Evolutionary conservation across 805 yeast species (phyloP).

Genomic region (Spathaspora girioi): DNA sequence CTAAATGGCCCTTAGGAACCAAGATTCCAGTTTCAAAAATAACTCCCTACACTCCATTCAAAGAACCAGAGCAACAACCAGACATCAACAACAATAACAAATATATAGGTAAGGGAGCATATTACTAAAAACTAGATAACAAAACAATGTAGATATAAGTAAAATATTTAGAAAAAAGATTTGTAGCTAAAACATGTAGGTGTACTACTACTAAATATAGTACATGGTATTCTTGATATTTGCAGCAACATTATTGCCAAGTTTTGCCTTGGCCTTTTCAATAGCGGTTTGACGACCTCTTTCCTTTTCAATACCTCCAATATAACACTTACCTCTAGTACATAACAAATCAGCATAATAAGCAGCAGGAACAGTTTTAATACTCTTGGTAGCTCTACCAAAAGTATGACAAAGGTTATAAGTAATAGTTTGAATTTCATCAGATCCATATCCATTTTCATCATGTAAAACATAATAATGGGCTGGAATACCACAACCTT

Average conservation of each 20-base stretch:
- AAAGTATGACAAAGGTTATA: slow-evolving; percentile 9
- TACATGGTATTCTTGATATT: slow-evolving; percentile 7
- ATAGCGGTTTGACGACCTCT: slow-evolving; percentile 2
- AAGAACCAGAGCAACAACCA: not conserved
- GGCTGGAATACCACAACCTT: slow-evolving; percentile 9
- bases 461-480: slow-evolving; percentile 9
- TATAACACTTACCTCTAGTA: slow-evolving; percentile 8
- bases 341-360: slow-evolving; percentile 8
- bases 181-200: not conserved
- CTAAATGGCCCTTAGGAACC: slow-evolving; percentile 42
- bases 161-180: not conserved
- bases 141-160: not conserved
- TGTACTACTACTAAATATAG: slow-evolving; percentile 3
- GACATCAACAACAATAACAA: not conserved
- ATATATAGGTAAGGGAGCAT: slow-evolving; percentile 9
- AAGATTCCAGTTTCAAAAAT: slow-evolving; percentile 31
- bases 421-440: slow-evolving; percentile 7
- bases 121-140: slow-evolving; percentile 4
- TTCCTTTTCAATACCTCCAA: slow-evolving; percentile 4
- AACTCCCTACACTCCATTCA: slow-evolving; percentile 20
- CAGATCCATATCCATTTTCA: slow-evolving; percentile 6
- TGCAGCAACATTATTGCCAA: slow-evolving; percentile 4
- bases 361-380: slow-evolving; percentile 9
- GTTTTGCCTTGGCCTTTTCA: slow-evolving; percentile 4
- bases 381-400: slow-evolving; percentile 9